Conservation (phyloP, 495 filamentous ascomycete genomes). For the Trichoderma asperelloides region DNA sequence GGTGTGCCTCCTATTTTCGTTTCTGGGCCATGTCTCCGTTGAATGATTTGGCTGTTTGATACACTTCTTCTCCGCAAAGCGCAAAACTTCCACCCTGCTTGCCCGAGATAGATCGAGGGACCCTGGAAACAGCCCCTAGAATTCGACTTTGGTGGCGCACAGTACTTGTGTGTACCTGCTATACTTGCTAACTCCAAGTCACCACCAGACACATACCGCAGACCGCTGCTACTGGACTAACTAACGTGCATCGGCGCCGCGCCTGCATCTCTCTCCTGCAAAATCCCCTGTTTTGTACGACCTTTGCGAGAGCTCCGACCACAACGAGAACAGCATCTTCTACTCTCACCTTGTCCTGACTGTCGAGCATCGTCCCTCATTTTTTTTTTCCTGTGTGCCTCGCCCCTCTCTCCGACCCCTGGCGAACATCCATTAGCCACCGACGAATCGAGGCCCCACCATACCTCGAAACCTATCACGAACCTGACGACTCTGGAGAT, state of each 20-base stretch:
- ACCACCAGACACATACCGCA: no score
- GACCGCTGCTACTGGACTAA: neutral
- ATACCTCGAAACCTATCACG: neutral
- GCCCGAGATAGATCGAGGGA: no score
- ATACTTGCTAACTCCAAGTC: neutral
- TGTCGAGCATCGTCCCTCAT: neutral
- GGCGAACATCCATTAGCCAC: neutral
- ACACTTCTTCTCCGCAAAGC: neutral
- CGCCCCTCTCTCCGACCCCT: neutral
- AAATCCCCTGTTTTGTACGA: neutral
- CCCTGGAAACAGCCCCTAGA: no score
- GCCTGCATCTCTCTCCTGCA: neutral
- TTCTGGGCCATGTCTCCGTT: neutral
- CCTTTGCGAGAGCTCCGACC: neutral
- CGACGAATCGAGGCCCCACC: neutral
- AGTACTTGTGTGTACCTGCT: neutral
- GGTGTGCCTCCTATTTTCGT: neutral
- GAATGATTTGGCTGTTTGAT: neutral
- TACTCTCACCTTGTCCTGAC: neutral
- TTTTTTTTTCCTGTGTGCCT: neutral
- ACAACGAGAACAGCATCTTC: neutral
- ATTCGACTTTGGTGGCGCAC: no score
- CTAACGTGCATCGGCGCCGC: neutral
- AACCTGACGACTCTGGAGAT: slow-evolving; percentile 5
- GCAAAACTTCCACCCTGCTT: no score